Evolutionary conservation across 495 filamentous ascomycete species (phyloP).

Genomic region (Tricharina praecox): DNA sequence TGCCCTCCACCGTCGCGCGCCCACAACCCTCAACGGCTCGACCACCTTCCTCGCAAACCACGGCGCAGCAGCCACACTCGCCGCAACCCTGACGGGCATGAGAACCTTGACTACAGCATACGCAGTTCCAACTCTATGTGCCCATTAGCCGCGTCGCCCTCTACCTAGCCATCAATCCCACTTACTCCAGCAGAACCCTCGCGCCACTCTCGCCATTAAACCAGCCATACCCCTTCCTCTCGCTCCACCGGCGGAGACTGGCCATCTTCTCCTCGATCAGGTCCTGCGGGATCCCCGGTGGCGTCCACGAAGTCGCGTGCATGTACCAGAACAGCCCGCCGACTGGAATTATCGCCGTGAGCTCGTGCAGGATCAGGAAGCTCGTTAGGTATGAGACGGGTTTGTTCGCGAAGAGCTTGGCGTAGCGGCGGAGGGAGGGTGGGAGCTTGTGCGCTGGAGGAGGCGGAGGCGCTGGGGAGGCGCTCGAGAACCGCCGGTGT

Average conservation of each 20-base stretch:
- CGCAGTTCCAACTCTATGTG: constrained; percentile 57
- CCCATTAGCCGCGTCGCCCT: constrained; percentile 40
- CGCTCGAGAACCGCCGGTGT: not conserved
- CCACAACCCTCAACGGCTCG: constrained; percentile 29
- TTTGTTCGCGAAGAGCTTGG: constrained; percentile 48
- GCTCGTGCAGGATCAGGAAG: constrained; percentile 80
- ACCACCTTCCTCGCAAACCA: constrained; percentile 68
- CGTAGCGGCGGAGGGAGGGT: constrained; percentile 46
- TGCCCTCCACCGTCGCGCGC: not conserved
- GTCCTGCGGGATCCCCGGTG: constrained; percentile 15
- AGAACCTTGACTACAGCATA: constrained; percentile 77
- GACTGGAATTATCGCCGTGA: constrained; percentile 70
- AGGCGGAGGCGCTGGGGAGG: not conserved
- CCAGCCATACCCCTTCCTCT: constrained; percentile 14
- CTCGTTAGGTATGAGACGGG: constrained; percentile 68
- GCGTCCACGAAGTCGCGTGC: constrained; percentile 39
- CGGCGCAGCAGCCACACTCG: constrained; percentile 76
- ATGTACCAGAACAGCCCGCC: constrained; percentile 58
- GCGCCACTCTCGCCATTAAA: constrained; percentile 17
- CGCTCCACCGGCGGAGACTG: constrained; percentile 7
- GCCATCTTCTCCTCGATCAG: constrained; percentile 15
- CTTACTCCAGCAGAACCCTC: constrained; percentile 27
- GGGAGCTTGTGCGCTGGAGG: constrained; percentile 28
- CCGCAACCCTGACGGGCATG: constrained; percentile 53
- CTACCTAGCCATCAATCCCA: constrained; percentile 24